These are phyloP conservation scores for Chlorella sp. DNA, from an alignment of 139 green algal genomes.

Conservation along the genomic window DNA sequence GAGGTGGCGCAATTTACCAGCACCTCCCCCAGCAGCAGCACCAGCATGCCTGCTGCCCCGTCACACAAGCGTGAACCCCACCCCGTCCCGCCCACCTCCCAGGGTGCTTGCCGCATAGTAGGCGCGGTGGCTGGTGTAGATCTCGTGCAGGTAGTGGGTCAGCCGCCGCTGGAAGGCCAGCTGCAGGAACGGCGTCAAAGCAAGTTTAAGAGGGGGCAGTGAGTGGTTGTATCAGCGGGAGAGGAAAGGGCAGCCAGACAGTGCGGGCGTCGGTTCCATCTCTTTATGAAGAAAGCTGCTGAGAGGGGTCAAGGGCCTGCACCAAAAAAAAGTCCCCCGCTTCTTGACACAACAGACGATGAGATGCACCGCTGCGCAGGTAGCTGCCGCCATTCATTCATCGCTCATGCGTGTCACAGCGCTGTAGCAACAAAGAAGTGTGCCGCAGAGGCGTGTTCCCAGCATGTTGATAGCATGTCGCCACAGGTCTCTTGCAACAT, in stretches of 20 bases:
- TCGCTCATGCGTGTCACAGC: no score
- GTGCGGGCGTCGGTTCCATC: not conserved
- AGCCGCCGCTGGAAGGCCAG: constrained; percentile 68
- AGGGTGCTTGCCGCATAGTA: constrained; percentile 94
- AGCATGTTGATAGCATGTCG: no score
- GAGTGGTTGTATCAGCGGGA: not conserved
- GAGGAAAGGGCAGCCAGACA: not conserved
- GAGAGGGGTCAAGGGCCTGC: no score
- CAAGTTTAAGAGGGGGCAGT: no score
- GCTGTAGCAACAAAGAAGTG: no score
- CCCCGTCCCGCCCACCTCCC: constrained; percentile 55
- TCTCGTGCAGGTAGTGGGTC: constrained; percentile 82
- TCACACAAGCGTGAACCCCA: not conserved
- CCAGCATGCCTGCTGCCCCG: not conserved
- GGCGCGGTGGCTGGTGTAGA: constrained; percentile 87
- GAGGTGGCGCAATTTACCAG: no score
- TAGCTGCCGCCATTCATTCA: no score
- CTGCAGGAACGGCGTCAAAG: constrained; percentile 8
- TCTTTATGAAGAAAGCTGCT: not conserved
- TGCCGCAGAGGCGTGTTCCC: no score
- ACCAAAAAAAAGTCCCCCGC: no score
- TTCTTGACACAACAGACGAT: no score
- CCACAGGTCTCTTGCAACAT: not conserved
- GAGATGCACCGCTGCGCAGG: no score
- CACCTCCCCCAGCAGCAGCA: not conserved